Base-by-base conservation (phyloP, 2,329 filamentous ascomycete genomes). In the Fusarium beomiforme region DNA sequence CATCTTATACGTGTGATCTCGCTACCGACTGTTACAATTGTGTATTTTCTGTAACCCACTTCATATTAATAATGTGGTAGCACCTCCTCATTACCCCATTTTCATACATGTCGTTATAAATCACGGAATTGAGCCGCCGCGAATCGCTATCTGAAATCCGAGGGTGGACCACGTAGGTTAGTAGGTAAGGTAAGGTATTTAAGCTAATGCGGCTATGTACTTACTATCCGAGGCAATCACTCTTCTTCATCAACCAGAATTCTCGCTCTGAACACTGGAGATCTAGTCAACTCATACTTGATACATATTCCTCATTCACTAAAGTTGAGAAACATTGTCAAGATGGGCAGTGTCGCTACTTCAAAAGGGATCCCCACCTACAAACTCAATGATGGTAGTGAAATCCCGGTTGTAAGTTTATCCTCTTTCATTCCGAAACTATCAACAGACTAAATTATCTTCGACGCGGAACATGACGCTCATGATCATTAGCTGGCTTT, bases 301-400 rank as follows among this genome's bases (percentile, higher is more conserved):
- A 16, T 16, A 8, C 5, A 19, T 17, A 64, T 42, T 16, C 17
- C 5, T 29, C 24, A 29, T 6, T 26, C 23, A 21, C 8, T 23
- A 21, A n/a, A 26, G n/a, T 23, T 49, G 24, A n/a, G 16, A 21
- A 50, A 53, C 39, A 24, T 13, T 26, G 47, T 36, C 59, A 62
- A 64, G 12, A 74, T 73, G 70, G 41, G 61, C 53, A 69, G 62
- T 46, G 39, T 64, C 51, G 58, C 49, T 29, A 67, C 49, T 26
- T 66, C 72, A 31, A 58, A 67, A 17, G 43, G 80, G 55, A 79
- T 91, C 41, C 90, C 90, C 3, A 83, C 80, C 59, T 79, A 94
- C 59, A 92, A 91, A 82, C 85, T 95, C 61, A 93, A 92, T 73
- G 91, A 95, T 82, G 92, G 91, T 67, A 88, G 89, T 67, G 86